Evolutionary conservation across 2,329 filamentous ascomycete species (phyloP).

Genomic region (Aspergillus eucalypticola): DNA sequence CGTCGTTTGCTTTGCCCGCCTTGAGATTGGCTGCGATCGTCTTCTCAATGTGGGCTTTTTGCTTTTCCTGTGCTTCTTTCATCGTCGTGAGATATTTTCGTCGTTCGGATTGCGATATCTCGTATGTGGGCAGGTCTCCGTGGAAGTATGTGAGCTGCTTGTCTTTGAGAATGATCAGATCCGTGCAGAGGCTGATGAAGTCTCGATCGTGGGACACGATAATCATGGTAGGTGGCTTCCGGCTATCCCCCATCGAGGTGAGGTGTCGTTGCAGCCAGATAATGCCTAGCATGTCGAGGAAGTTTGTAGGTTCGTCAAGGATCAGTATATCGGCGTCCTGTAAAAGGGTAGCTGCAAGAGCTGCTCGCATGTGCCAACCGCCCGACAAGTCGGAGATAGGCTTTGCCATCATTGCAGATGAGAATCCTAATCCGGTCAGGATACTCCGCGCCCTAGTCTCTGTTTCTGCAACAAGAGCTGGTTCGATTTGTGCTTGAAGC

Average conservation of each 20-base stretch:
- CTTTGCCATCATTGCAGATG: constrained; percentile 60
- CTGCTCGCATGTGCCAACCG: constrained; percentile 72
- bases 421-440: constrained; percentile 71
- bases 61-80: constrained; percentile 79
- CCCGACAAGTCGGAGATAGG: constrained; percentile 70
- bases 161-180: constrained; percentile 74
- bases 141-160: constrained; percentile 72
- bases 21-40: constrained; percentile 74
- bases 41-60: constrained; percentile 77
- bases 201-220: constrained; percentile 83
- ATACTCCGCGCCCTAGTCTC: constrained; percentile 67
- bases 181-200: constrained; percentile 72
- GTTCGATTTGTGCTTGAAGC: too few species aligned
- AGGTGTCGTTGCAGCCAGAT: constrained; percentile 81
- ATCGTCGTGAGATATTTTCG: constrained; percentile 69
- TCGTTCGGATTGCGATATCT: constrained; percentile 64
- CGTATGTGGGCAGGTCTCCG: constrained; percentile 72
- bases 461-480: constrained; percentile 52
- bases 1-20: constrained; percentile 72
- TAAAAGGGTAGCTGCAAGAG: constrained; percentile 65
- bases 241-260: constrained; percentile 53
- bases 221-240: constrained; percentile 61
- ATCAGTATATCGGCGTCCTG: constrained; percentile 76
- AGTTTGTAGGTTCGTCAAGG: constrained; percentile 86
- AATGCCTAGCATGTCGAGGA: constrained; percentile 77